A percentile compares a stretch with the other conserved stretches of the same genome.
Conservation (phyloP, 768 basidiomycete species). For the Macrolepiota dolichaula region DNA sequence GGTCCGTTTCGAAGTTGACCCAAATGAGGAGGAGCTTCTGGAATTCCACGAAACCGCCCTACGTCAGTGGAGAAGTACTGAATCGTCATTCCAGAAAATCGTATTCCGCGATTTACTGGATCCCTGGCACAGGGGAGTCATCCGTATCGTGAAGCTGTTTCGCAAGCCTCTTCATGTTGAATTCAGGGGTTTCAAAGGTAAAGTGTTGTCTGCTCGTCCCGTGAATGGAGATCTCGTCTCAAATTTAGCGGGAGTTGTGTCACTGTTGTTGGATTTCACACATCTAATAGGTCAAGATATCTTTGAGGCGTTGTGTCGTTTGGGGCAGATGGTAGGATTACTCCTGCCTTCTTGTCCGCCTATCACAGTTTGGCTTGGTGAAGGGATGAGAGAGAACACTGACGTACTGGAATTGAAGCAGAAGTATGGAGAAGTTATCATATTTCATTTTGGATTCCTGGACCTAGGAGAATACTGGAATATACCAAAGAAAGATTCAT, state of each 20-base stretch:
- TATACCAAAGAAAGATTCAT: background rate
- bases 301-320: background rate
- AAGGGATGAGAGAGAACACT: background rate
- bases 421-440: background rate
- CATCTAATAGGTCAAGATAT: background rate
- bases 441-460: background rate
- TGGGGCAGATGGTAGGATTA: background rate
- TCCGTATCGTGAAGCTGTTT: background rate
- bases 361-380: background rate
- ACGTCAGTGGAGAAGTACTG: conserved; percentile 1
- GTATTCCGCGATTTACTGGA: background rate
- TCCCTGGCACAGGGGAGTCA: background rate
- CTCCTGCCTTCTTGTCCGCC: background rate
- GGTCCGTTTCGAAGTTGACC: background rate
- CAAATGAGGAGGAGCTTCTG: background rate
- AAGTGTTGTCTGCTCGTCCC: background rate
- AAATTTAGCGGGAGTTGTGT: background rate
- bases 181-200: background rate
- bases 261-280: background rate
- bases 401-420: background rate
- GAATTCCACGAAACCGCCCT: background rate
- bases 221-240: background rate
- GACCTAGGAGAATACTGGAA: background rate
- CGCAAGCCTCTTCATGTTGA: background rate
- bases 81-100: background rate